phyloP scores from a whole-genome alignment of 306 rosid genomes.

The Ormosia emarginata region DNA sequence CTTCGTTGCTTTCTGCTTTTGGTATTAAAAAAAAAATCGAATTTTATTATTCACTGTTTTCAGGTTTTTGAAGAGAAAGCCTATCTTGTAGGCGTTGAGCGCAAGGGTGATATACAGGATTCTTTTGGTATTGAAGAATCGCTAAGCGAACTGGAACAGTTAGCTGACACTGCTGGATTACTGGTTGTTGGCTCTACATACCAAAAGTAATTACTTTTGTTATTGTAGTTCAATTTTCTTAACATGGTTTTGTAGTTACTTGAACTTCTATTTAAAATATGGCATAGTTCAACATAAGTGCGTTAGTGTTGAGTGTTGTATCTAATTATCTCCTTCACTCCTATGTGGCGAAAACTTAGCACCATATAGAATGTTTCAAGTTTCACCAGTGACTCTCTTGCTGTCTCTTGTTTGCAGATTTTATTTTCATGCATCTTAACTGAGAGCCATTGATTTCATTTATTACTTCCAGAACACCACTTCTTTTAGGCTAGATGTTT shows the following conservation, averaged over 20 bases:
- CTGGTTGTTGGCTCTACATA: slow-evolving; percentile 77
- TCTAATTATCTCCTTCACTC: not conserved
- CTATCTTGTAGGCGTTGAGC: slow-evolving; percentile 81
- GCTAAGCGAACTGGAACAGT: slow-evolving; percentile 69
- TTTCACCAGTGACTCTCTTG: slow-evolving; percentile 9
- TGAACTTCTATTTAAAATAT: not conserved
- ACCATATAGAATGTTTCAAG: not conserved
- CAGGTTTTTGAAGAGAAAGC: slow-evolving; percentile 90
- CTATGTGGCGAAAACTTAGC: not conserved
- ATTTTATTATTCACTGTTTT: not conserved
- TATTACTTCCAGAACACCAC: not conserved
- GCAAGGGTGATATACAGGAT: slow-evolving; percentile 51
- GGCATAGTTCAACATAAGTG: not conserved
- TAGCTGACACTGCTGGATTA: slow-evolving; percentile 96
- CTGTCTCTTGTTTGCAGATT: not conserved
- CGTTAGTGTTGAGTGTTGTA: not conserved
- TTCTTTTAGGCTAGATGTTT: not conserved
- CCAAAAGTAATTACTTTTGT: slow-evolving; percentile 55
- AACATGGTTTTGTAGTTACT: not conserved
- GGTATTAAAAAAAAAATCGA: too few species aligned
- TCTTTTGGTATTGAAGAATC: slow-evolving; percentile 73
- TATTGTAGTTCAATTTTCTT: slow-evolving; percentile 2
- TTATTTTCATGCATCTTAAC: not conserved
- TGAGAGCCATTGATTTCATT: not conserved
- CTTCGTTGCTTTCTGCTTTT: too few species aligned